Evolutionary conservation across 306 rosid species (phyloP).

Genomic region (Dryas drummondii): DNA sequence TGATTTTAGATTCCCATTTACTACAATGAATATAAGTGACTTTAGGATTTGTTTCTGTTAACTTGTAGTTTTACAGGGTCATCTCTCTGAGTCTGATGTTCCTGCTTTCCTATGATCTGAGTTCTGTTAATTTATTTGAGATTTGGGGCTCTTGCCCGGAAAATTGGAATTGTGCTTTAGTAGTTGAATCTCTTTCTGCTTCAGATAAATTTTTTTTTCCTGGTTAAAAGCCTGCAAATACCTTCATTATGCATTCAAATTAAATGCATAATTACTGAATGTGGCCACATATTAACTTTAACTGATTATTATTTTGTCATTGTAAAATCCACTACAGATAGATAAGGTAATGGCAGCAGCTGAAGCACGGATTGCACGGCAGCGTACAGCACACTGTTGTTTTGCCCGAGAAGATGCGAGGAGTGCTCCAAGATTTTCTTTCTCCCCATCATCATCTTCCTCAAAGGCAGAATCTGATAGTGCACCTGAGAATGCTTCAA

Average conservation of each 20-base stretch:
- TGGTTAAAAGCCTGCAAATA: not conserved
- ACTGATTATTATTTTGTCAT: slow-evolving; percentile 2
- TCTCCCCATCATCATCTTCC: slow-evolving; percentile 32
- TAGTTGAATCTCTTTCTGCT: not conserved
- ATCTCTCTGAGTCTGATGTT: not conserved
- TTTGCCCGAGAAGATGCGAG: slow-evolving; percentile 23
- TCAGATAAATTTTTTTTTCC: not conserved
- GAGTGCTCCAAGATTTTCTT: slow-evolving; percentile 26
- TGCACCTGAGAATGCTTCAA: slow-evolving; percentile 32
- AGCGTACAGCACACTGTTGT: slow-evolving; percentile 19
- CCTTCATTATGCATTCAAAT: slow-evolving; percentile 4
- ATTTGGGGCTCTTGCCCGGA: not conserved
- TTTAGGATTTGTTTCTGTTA: no score
- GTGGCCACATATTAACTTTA: not conserved
- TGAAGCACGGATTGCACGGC: slow-evolving; percentile 31
- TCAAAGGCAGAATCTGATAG: slow-evolving; percentile 41
- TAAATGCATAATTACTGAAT: not conserved
- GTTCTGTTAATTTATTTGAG: slow-evolving; percentile 1
- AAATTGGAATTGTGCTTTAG: not conserved
- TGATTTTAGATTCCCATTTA: not conserved
- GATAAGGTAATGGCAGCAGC: slow-evolving; percentile 31
- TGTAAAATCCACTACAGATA: slow-evolving; percentile 2
- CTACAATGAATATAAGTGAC: not conserved
- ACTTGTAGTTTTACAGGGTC: not conserved
- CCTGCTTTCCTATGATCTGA: slow-evolving; percentile 5